phyloP scores from a whole-genome alignment of 2,329 filamentous ascomycete species.

The Paradendryphiella salina region DNA sequence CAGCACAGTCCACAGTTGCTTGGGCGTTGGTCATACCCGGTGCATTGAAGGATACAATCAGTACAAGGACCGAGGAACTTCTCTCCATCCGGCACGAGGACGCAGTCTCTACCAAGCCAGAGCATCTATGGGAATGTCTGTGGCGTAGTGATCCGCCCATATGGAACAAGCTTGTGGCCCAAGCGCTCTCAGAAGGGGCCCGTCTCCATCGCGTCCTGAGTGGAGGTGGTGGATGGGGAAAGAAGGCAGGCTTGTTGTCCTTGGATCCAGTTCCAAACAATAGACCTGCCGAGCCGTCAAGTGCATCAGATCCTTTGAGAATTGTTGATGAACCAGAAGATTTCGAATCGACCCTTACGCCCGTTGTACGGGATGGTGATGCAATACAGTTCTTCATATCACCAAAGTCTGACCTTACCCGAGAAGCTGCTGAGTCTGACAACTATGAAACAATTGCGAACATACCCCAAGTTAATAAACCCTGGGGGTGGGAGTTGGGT shows the following conservation, averaged over 20 bases:
- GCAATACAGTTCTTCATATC: constrained; percentile 54
- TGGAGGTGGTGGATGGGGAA: constrained; percentile 82
- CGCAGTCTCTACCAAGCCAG: not conserved
- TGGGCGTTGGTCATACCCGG: constrained; percentile 71
- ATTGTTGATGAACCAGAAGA: constrained; percentile 29
- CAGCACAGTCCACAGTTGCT: constrained; percentile 60
- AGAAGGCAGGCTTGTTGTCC: constrained; percentile 76
- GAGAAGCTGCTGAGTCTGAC: not conserved
- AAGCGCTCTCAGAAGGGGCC: constrained; percentile 37
- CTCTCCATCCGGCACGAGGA: constrained; percentile 5
- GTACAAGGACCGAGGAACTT: constrained; percentile 10
- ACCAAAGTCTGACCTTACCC: constrained; percentile 10
- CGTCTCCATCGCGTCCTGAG: constrained; percentile 63
- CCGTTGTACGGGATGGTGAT: constrained; percentile 65
- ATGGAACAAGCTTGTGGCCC: constrained; percentile 27
- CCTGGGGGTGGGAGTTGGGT: constrained; percentile 45
- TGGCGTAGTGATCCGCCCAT: constrained; percentile 27
- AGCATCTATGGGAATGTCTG: constrained; percentile 19
- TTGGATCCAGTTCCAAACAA: constrained; percentile 62
- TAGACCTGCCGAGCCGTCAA: constrained; percentile 2
- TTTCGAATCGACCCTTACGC: constrained; percentile 51
- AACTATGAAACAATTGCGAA: constrained; percentile 1
- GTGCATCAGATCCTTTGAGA: constrained; percentile 1
- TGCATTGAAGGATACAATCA: not conserved
- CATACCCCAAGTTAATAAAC: not conserved